Percentiles rank a stretch among this genome's conserved stretches.
Evolutionary conservation across 176 grass and related monocot species (phyloP).

Genomic region (Triticum urartu): DNA sequence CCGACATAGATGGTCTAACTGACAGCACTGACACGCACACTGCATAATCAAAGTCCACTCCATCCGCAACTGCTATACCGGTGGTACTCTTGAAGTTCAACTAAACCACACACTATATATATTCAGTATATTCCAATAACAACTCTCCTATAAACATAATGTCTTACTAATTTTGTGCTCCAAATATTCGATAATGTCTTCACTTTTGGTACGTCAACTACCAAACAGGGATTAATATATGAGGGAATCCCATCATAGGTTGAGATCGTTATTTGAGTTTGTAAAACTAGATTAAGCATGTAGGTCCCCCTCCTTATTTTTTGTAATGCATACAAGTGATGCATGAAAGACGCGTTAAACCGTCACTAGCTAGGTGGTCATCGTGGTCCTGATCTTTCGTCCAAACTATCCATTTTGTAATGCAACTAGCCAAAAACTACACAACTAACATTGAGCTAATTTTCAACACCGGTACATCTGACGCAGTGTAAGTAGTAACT

Average conservation of each 20-base stretch:
- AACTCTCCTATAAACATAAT: background rate
- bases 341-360: slow-evolving; percentile 22
- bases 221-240: background rate
- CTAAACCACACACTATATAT: background rate
- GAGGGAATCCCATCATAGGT: background rate
- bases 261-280: slow-evolving; percentile 1
- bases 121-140: background rate
- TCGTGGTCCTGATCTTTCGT: background rate
- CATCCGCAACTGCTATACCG: background rate
- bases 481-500: too few relatives aligned
- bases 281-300: background rate
- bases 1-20: slow-evolving; percentile 24
- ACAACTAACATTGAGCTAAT: too few relatives aligned
- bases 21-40: background rate
- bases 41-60: background rate
- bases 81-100: background rate
- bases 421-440: background rate
- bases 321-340: too few relatives aligned
- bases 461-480: too few relatives aligned
- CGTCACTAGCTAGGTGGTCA: background rate
- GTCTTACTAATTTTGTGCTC: background rate
- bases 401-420: background rate
- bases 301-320: background rate
- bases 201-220: background rate
- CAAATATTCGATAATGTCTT: background rate